Evolutionary conservation across 129 eudicot genomes (phyloP).

Genomic region (Rutidosis leptorrhynchoides): DNA sequence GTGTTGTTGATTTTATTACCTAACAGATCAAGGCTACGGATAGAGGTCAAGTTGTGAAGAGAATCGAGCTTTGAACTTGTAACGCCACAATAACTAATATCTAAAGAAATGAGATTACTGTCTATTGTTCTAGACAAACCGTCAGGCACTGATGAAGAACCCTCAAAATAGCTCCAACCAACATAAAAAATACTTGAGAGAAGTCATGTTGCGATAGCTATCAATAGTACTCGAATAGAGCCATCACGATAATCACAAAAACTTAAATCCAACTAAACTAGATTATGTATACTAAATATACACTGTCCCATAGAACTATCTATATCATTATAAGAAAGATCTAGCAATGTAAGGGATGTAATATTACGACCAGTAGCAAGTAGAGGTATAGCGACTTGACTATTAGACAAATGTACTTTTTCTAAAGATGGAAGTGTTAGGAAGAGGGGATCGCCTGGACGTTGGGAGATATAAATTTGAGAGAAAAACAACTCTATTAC

Average conservation of each 20-base stretch:
- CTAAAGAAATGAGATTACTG: neutral
- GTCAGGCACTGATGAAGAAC: constrained; percentile 1
- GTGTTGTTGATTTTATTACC: neutral
- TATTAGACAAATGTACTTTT: constrained; percentile 8
- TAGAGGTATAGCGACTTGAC: constrained; percentile 12
- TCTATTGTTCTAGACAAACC: constrained; percentile 14
- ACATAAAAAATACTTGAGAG: constrained; percentile 2
- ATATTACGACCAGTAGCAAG: constrained; percentile 9
- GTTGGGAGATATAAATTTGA: too few relatives aligned
- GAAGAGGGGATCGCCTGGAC: too few relatives aligned
- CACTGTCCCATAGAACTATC: constrained; percentile 15
- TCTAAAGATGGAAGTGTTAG: constrained; percentile 35
- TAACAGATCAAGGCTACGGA: neutral
- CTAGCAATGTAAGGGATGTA: constrained; percentile 30
- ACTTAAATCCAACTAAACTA: constrained; percentile 17
- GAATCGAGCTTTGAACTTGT: constrained; percentile 11
- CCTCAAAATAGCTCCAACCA: neutral
- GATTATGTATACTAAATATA: constrained; percentile 25
- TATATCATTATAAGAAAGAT: constrained; percentile 24
- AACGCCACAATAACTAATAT: neutral
- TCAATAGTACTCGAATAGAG: neutral
- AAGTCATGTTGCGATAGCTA: constrained; percentile 20
- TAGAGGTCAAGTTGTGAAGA: constrained; percentile 20
- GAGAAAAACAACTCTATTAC: too few relatives aligned
- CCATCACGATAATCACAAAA: neutral